These are phyloP conservation scores for Marasmius tenuissimus DNA, from an alignment of 1,284 basidiomycete species.

Conservation along the genomic window DNA sequence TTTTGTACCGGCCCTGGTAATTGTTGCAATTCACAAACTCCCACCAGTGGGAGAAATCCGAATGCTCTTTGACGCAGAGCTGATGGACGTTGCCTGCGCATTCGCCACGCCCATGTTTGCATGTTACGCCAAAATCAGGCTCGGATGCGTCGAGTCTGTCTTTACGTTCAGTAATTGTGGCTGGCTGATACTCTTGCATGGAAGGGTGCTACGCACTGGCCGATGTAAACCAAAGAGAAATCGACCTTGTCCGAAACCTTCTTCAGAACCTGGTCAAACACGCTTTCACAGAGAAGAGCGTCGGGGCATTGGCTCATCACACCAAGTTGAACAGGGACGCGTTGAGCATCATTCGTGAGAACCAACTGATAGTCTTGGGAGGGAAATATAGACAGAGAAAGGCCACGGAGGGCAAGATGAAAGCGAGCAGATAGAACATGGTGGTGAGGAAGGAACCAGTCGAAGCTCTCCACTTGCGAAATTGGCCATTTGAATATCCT, in stretches of 20 bases:
- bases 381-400: neutral
- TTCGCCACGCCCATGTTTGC: conserved; percentile 77
- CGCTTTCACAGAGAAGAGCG: conserved; percentile 73
- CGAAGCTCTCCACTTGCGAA: too few relatives aligned
- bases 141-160: conserved; percentile 64
- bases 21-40: conserved; percentile 77
- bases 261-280: conserved; percentile 73
- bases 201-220: conserved; percentile 48
- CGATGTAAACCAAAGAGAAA: conserved; percentile 72
- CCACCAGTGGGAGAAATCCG: conserved; percentile 63
- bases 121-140: conserved; percentile 68
- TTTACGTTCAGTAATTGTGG: neutral
- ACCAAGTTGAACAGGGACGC: conserved; percentile 23
- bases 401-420: neutral
- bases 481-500: too few relatives aligned
- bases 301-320: conserved; percentile 83
- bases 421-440: neutral
- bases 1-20: conserved; percentile 58
- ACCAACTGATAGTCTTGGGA: neutral
- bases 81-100: conserved; percentile 89
- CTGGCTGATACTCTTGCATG: neutral
- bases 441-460: neutral
- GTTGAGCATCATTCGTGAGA: neutral
- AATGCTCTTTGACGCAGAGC: conserved; percentile 70
- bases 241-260: conserved; percentile 67